Base-by-base conservation (phyloP, 2,329 filamentous ascomycete species). In the Tothia fuscella region DNA sequence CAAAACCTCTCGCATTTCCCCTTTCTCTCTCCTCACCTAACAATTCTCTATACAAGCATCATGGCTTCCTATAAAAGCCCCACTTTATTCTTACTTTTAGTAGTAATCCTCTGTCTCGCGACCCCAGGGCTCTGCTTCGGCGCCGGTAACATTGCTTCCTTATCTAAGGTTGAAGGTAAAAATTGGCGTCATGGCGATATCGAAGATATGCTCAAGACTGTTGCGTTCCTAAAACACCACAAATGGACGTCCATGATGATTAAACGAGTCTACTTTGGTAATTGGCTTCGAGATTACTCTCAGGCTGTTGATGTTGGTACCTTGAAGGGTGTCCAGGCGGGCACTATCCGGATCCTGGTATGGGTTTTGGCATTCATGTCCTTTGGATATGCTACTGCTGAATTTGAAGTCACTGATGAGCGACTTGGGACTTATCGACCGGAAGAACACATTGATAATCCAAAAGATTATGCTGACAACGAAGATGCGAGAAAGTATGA, bases 401-500 rank as follows among this genome's bases (percentile, higher is more conserved):
- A 74, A 48, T 74, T 74, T 46, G 70, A 74, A 49, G 70, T 74
- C 32, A 74, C 70, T 0, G 54, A 62, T 3, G 68, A 73, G 29
- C 56, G 70, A 28, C 59, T 74, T 6, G 70, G 70, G 24, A 53
- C 16, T 6, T 40, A 45, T 41, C 22, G 33, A 10, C 40, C 40
- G 3, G 31, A 71, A 44, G 70, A 74, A 50, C 70, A 74, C 47
- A 71, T 72, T 38, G 68, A 69, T 51, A 70, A 68, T 42, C 65
- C 65, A 2, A 59, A 60, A 49, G 61, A 62, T 46, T 63, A 63
- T 49, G 60, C 60, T 41, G 59, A 45, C 19, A 44, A 44, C 17
- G 41, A 41, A 49, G 91, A 98, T 63, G 91, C 91, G 4, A 76
- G 85, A 46, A 75, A 82, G 52, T 87, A 76, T 54, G 91, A 96